Percentiles rank a stretch among this genome's conserved stretches.
Conservation (phyloP, 768 basidiomycete species). For the Lentinula lateritia region DNA sequence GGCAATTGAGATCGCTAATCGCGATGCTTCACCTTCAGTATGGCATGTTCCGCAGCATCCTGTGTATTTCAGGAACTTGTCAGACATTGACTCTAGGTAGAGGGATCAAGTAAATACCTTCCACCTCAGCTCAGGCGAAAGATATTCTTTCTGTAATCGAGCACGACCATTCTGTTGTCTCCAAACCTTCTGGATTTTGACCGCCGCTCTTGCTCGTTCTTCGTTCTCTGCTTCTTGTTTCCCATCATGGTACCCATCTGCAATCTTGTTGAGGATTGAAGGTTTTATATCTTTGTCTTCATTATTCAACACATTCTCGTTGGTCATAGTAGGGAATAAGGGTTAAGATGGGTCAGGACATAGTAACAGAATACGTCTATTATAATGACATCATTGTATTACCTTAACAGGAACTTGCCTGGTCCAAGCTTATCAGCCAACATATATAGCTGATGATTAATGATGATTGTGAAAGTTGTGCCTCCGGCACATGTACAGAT, state of each 20-base stretch:
- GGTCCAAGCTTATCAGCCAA: no score
- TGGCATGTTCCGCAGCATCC: constrained; percentile 32
- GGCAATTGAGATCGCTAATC: not conserved
- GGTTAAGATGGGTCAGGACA: not conserved
- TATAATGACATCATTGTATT: constrained; percentile 5
- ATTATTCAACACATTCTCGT: constrained; percentile 4
- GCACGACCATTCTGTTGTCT: constrained; percentile 7
- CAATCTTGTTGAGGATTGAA: constrained; percentile 31
- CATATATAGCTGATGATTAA: no score
- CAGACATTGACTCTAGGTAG: not conserved
- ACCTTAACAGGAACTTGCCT: no score
- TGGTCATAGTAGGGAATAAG: not conserved
- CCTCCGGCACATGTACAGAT: no score
- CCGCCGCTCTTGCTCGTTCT: constrained; percentile 3
- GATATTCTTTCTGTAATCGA: constrained; percentile 3
- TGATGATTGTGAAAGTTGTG: no score
- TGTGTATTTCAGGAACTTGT: not conserved
- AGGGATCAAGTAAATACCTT: not conserved
- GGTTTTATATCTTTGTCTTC: constrained; percentile 32
- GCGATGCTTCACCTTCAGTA: constrained; percentile 25
- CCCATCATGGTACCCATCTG: constrained; percentile 8
- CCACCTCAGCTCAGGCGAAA: constrained; percentile 7
- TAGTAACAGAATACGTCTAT: not conserved
- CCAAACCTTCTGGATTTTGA: constrained; percentile 21
- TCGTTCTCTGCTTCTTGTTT: constrained; percentile 3